phyloP scores from a whole-genome alignment of 2,329 filamentous ascomycete genomes.

The Fusarium scirpi region DNA sequence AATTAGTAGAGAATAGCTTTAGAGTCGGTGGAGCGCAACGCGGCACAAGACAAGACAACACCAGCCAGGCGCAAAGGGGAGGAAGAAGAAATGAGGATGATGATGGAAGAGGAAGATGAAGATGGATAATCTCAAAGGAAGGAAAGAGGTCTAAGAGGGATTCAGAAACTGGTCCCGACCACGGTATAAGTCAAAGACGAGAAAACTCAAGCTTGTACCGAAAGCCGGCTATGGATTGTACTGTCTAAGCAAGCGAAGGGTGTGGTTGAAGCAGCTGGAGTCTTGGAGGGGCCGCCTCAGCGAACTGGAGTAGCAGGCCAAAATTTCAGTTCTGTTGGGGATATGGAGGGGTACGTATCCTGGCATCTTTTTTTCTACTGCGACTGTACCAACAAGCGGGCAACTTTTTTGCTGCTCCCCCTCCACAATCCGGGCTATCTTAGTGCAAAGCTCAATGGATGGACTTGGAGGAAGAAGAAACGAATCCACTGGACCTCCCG shows the following conservation, averaged over 20 bases:
- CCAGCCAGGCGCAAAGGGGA: slow-evolving; percentile 47
- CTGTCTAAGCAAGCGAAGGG: slow-evolving; percentile 35
- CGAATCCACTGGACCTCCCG: slow-evolving; percentile 30
- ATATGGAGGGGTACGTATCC: slow-evolving; percentile 51
- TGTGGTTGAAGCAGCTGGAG: slow-evolving; percentile 43
- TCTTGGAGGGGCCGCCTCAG: slow-evolving; percentile 46
- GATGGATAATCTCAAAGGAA: slow-evolving; percentile 47
- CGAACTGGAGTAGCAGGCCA: slow-evolving; percentile 47
- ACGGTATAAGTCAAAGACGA: slow-evolving; percentile 49
- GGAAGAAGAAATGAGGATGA: slow-evolving; percentile 35
- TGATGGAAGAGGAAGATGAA: slow-evolving; percentile 42
- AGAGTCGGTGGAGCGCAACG: slow-evolving; percentile 45
- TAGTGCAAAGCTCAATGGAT: slow-evolving; percentile 38
- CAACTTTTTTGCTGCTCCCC: slow-evolving; percentile 32
- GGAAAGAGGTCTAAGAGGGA: slow-evolving; percentile 44
- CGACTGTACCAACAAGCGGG: slow-evolving; percentile 29
- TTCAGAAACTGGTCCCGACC: slow-evolving; percentile 43
- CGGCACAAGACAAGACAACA: slow-evolving; percentile 46
- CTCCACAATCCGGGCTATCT: slow-evolving; percentile 44
- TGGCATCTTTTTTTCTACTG: slow-evolving; percentile 34
- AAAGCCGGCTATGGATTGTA: slow-evolving; percentile 33
- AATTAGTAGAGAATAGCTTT: slow-evolving; percentile 46
- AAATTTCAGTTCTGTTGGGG: slow-evolving; percentile 60
- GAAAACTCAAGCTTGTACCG: slow-evolving; percentile 46
- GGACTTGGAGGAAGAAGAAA: slow-evolving; percentile 28